phyloP scores from a whole-genome alignment of 257 asterid species.

The Verbena officinalis region DNA sequence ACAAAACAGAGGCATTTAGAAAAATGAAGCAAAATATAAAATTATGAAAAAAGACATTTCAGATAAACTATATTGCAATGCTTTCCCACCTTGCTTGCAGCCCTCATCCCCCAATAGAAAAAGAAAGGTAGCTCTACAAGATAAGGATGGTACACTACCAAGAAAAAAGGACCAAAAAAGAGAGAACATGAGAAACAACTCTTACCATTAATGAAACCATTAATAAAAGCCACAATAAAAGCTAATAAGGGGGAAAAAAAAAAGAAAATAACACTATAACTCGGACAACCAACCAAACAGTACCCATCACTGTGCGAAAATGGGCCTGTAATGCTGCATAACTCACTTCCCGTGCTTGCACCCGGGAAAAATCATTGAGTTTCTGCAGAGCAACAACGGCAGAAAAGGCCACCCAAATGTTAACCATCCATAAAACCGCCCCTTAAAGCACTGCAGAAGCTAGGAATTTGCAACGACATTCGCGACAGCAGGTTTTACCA shows the following conservation, averaged over 20 bases:
- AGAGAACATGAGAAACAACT: not conserved
- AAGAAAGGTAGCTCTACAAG: constrained; percentile 35
- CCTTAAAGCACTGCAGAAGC: too few species aligned
- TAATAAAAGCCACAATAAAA: not conserved
- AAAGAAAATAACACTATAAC: constrained; percentile 27
- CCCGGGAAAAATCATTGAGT: constrained; percentile 2
- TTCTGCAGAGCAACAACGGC: constrained; percentile 8
- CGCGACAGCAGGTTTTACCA: constrained; percentile 27
- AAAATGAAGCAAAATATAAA: too few species aligned
- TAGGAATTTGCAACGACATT: constrained; percentile 52
- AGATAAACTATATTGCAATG: constrained; percentile 29
- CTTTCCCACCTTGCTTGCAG: constrained; percentile 30
- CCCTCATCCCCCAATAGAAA: constrained; percentile 24
- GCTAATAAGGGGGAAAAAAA: not conserved
- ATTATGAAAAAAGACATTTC: too few species aligned
- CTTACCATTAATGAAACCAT: constrained; percentile 8
- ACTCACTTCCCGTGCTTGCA: constrained; percentile 11
- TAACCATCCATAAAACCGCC: constrained; percentile 39
- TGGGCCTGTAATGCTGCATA: constrained; percentile 23
- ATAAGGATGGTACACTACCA: constrained; percentile 27
- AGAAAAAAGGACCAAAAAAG: constrained; percentile 6
- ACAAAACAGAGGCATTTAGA: too few species aligned
- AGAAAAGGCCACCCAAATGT: constrained; percentile 6
- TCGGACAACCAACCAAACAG: constrained; percentile 40
- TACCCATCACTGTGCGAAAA: constrained; percentile 39